phyloP scores from a whole-genome alignment of 2,329 filamentous ascomycete genomes.

The Cladosporium sp. region DNA sequence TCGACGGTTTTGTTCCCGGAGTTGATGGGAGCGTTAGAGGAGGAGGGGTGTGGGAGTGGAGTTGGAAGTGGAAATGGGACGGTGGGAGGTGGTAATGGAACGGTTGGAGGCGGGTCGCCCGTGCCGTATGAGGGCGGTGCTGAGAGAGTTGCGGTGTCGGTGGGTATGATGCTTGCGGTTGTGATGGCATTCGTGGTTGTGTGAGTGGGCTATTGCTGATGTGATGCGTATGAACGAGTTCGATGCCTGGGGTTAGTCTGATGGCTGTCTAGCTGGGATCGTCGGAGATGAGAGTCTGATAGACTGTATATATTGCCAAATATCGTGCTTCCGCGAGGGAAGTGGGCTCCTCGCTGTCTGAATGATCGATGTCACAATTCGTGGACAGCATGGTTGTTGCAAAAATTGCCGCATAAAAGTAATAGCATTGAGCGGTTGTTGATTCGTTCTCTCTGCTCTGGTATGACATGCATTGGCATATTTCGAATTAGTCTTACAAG shows the following conservation, averaged over 20 bases:
- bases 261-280: neutral
- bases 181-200: neutral
- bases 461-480: neutral
- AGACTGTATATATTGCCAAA: neutral
- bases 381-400: neutral
- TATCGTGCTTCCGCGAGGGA: neutral
- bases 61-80: neutral
- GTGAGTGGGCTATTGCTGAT: neutral
- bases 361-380: no score
- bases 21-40: constrained; percentile 14
- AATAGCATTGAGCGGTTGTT: neutral
- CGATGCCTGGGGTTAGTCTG: neutral
- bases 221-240: neutral
- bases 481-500: neutral
- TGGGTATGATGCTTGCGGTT: neutral
- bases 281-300: neutral
- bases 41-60: constrained; percentile 12
- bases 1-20: constrained; percentile 29
- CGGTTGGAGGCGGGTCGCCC: neutral
- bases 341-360: no score
- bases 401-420: neutral
- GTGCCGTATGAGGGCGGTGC: constrained; percentile 7
- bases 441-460: no score
- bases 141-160: neutral
- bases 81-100: neutral